Percentiles rank a stretch among this genome's conserved stretches.
These are phyloP conservation scores for Trebouxia gelatinosa DNA, from an alignment of 163 green algal genomes.

Conservation along the genomic window DNA sequence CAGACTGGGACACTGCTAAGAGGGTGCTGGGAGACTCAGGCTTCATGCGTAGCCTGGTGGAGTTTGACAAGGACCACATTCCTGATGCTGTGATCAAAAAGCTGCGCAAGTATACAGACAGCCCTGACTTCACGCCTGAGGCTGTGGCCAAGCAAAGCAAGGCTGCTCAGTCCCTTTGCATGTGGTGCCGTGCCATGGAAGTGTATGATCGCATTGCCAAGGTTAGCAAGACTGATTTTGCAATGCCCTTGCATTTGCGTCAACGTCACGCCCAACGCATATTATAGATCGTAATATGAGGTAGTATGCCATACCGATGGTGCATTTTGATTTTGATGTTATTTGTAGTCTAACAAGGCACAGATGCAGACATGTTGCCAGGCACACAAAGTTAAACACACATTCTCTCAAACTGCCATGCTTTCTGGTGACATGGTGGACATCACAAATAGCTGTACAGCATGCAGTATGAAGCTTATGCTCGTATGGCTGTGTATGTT, in stretches of 20 bases:
- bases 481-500: too few species aligned
- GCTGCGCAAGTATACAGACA: conserved; percentile 72
- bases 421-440: too few species aligned
- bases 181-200: conserved; percentile 86
- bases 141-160: conserved; percentile 78
- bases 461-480: too few species aligned
- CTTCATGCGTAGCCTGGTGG: conserved; percentile 81
- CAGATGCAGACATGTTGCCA: too few species aligned
- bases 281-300: background rate
- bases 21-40: conserved; percentile 67
- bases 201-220: conserved; percentile 30
- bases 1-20: conserved; percentile 89
- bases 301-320: too few species aligned
- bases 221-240: too few species aligned
- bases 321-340: too few species aligned
- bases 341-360: too few species aligned
- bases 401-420: too few species aligned
- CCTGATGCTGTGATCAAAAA: conserved; percentile 68
- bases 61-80: conserved; percentile 93
- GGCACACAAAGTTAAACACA: too few species aligned
- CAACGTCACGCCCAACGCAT: background rate
- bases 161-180: conserved; percentile 82
- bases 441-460: too few species aligned
- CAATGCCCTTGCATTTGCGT: background rate
- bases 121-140: conserved; percentile 75